These are phyloP conservation scores for Ophiocordyceps camponoti-leonardi DNA, from an alignment of 2,329 filamentous ascomycete species.

Conservation along the genomic window DNA sequence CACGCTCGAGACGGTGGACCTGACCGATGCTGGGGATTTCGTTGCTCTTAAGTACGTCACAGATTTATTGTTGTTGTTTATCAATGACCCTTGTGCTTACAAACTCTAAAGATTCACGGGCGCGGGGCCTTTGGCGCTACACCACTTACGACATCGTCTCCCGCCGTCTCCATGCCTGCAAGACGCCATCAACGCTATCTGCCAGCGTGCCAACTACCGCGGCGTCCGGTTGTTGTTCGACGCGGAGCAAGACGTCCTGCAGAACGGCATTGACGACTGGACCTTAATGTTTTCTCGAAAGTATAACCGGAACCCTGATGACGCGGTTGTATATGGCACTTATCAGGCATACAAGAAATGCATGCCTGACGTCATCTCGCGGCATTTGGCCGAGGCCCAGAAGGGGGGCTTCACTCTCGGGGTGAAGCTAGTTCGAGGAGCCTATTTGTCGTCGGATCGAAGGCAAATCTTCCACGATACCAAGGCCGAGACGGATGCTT, in stretches of 20 bases:
- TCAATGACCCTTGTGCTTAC: not conserved
- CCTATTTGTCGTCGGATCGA: conserved; percentile 55
- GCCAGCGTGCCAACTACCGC: conserved; percentile 49
- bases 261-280: conserved; percentile 68
- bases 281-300: conserved; percentile 58
- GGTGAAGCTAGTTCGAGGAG: conserved; percentile 60
- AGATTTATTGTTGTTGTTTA: not conserved
- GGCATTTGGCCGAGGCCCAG: conserved; percentile 41
- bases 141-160: conserved; percentile 44
- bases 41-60: conserved; percentile 41
- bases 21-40: conserved; percentile 47
- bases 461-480: conserved; percentile 54
- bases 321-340: conserved; percentile 61
- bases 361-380: conserved; percentile 35
- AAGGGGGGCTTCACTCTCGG: conserved; percentile 48
- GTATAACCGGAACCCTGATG: conserved; percentile 49
- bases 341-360: conserved; percentile 64
- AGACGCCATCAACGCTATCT: conserved; percentile 56
- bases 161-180: conserved; percentile 47
- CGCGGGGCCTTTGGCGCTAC: conserved; percentile 56
- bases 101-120: conserved; percentile 48
- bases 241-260: conserved; percentile 66
- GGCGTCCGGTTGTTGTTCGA: conserved; percentile 66
- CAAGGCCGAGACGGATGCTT: conserved; percentile 51
- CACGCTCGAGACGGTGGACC: conserved; percentile 53